These are phyloP conservation scores for Xylona heveae DNA, from an alignment of 495 filamentous ascomycete genomes.

Conservation along the genomic window DNA sequence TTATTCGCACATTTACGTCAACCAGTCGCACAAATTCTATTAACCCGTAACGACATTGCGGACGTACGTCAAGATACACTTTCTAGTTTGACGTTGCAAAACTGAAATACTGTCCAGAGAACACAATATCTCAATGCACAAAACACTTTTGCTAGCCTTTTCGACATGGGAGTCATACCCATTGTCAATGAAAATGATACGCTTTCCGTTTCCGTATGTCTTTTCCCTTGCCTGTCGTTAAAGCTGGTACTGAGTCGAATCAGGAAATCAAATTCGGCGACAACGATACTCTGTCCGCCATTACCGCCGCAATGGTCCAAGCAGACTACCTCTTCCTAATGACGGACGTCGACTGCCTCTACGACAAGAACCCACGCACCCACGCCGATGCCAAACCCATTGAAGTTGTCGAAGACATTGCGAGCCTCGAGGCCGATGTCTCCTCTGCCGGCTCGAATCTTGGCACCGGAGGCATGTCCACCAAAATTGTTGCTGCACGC, in stretches of 20 bases:
- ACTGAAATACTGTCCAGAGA: conserved; percentile 29
- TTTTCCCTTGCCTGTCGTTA: neutral
- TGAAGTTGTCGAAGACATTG: conserved; percentile 80
- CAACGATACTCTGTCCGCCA: conserved; percentile 91
- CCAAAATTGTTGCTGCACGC: conserved; percentile 87
- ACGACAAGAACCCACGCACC: conserved; percentile 80
- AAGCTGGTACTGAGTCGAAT: neutral
- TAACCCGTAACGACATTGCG: conserved; percentile 93
- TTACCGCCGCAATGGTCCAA: conserved; percentile 92
- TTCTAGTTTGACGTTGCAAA: neutral
- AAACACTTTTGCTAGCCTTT: conserved; percentile 73
- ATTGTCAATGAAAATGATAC: conserved; percentile 99
- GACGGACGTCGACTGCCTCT: conserved; percentile 96
- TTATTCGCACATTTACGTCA: conserved; percentile 71
- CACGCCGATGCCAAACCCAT: conserved; percentile 74
- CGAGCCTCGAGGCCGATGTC: conserved; percentile 69
- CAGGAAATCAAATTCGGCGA: conserved; percentile 98
- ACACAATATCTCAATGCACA: conserved; percentile 93
- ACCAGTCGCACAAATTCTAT: conserved; percentile 80
- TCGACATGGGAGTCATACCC: conserved; percentile 91
- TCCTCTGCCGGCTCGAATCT: conserved; percentile 72
- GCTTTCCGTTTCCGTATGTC: conserved; percentile 55
- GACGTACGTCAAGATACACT: conserved; percentile 34
- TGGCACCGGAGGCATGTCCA: conserved; percentile 95
- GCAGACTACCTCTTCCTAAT: conserved; percentile 95